A percentile compares a stretch with the other conserved stretches of the same genome.
Conservation (phyloP, 192 early-diverging fungal species). For the Mortierella hygrophila region DNA sequence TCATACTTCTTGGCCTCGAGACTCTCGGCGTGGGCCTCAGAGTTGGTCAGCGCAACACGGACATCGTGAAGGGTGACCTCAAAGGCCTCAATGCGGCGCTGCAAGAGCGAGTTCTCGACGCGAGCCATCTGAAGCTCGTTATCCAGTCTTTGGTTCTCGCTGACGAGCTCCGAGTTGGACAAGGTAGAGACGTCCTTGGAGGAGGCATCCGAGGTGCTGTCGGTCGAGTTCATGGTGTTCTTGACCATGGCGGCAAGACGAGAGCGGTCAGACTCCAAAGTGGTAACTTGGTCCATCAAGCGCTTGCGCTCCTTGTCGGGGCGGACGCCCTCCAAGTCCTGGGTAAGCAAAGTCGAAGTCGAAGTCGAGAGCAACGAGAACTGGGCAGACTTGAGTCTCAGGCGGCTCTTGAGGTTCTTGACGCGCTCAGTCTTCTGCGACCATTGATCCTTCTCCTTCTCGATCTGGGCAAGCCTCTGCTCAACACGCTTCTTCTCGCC, state of each 20-base stretch:
- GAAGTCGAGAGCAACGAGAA: conserved; percentile 45
- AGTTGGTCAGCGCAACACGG: conserved; percentile 50
- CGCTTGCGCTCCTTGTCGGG: conserved; percentile 55
- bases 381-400: conserved; percentile 45
- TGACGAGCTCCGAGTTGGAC: conserved; percentile 41
- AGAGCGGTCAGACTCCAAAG: conserved; percentile 50
- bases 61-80: conserved; percentile 54
- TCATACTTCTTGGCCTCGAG: conserved; percentile 56
- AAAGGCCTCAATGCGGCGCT: conserved; percentile 48
- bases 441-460: conserved; percentile 42
- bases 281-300: conserved; percentile 47
- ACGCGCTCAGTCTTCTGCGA: conserved; percentile 31
- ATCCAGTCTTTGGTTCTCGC: conserved; percentile 38
- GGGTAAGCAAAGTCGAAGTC: conserved; percentile 28
- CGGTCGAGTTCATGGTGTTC: conserved; percentile 32
- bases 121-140: conserved; percentile 48
- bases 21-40: conserved; percentile 51
- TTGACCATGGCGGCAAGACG: conserved; percentile 54
- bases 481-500: conserved; percentile 53
- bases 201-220: conserved; percentile 11
- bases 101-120: conserved; percentile 49
- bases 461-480: conserved; percentile 22
- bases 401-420: conserved; percentile 38
- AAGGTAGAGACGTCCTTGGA: conserved; percentile 19
- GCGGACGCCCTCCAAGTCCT: conserved; percentile 39